Conservation (phyloP, 768 basidiomycete genomes). For the Pulveroboletus sp. region DNA sequence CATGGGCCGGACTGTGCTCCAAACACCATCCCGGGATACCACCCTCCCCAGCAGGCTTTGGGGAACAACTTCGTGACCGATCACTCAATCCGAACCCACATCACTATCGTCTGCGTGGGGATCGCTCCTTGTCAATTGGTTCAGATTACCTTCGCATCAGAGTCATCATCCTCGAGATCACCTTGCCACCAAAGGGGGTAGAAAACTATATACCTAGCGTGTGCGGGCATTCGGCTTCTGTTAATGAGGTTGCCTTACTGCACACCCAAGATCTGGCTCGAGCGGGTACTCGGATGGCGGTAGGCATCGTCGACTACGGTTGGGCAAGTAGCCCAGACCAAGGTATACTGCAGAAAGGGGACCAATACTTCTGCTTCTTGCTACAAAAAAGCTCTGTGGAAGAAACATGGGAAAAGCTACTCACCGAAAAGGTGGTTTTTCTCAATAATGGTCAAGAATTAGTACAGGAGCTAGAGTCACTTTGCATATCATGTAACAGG, state of each 20-base stretch:
- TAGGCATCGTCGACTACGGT: conserved; percentile 20
- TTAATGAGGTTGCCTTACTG: conserved; percentile 5
- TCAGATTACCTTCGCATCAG: conserved; percentile 4
- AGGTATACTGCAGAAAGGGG: conserved; percentile 4
- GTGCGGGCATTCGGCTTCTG: not conserved
- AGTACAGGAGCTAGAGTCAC: conserved; percentile 1
- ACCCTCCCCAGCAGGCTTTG: conserved; percentile 13
- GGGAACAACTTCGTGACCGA: not conserved
- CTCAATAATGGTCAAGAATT: conserved; percentile 9
- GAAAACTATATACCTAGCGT: not conserved
- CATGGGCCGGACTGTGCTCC: conserved; percentile 21
- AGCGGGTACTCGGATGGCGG: conserved; percentile 5
- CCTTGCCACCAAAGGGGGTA: not conserved
- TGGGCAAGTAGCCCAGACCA: conserved; percentile 14
- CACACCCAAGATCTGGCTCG: not conserved
- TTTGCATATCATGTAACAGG: not conserved
- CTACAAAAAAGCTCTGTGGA: conserved; percentile 3
- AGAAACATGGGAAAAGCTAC: conserved; percentile 8
- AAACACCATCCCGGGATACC: conserved; percentile 8
- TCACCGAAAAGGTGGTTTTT: conserved; percentile 18
- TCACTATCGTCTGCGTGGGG: conserved; percentile 20
- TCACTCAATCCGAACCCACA: conserved; percentile 4
- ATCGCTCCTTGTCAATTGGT: conserved; percentile 15
- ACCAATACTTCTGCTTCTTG: conserved; percentile 19
- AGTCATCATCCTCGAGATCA: conserved; percentile 9